Conservation (phyloP, 805 yeast species). For the Priceomyces medius region DNA sequence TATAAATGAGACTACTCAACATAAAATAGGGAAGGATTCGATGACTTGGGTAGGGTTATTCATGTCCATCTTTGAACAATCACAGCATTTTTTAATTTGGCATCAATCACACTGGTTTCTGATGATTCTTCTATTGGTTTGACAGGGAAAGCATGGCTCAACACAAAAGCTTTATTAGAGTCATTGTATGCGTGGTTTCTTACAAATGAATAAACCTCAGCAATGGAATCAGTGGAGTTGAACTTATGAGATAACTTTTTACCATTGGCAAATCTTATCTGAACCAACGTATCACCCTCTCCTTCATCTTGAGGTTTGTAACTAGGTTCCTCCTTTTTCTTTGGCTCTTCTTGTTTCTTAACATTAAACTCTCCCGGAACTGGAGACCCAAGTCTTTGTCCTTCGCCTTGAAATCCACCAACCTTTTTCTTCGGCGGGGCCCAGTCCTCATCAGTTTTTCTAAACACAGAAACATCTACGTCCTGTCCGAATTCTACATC, state of each 20-base stretch:
- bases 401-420: constrained; percentile 75
- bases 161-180: constrained; percentile 52
- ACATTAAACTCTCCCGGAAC: constrained; percentile 69
- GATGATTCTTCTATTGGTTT: constrained; percentile 59
- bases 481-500: constrained; percentile 88
- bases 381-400: constrained; percentile 87
- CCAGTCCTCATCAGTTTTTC: constrained; percentile 79
- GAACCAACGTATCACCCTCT: constrained; percentile 71
- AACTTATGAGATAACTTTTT: constrained; percentile 64
- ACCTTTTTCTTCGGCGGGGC: constrained; percentile 58
- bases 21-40: too few species aligned
- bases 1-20: too few species aligned
- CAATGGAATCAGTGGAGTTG: constrained; percentile 62
- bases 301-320: constrained; percentile 22
- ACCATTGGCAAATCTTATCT: constrained; percentile 86
- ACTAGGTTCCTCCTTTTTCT: constrained; percentile 9
- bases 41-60: too few species aligned
- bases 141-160: constrained; percentile 82
- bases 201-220: constrained; percentile 68
- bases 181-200: constrained; percentile 44
- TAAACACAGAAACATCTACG: constrained; percentile 85
- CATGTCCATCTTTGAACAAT: constrained; percentile 82
- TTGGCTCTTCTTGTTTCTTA: constrained; percentile 17
- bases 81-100: constrained; percentile 80
- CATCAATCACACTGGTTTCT: constrained; percentile 60